Conservation (phyloP, 768 basidiomycete species). For the Macrocybe gigantea region DNA sequence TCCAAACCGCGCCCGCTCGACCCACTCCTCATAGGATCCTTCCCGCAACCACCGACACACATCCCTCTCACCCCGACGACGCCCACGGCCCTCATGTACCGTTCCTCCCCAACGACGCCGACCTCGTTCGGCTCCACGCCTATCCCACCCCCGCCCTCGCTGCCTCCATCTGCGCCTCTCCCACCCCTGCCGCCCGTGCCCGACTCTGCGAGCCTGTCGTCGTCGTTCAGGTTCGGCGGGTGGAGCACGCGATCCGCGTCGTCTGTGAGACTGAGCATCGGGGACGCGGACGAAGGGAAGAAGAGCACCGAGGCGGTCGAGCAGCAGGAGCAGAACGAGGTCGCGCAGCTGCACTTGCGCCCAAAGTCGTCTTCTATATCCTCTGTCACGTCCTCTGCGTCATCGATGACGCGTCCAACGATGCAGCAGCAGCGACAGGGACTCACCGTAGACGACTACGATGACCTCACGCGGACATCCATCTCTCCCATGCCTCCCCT, state of each 20-base stretch:
- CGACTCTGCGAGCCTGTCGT: conserved; percentile 51
- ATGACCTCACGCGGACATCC: conserved; percentile 14
- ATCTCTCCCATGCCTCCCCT: not conserved
- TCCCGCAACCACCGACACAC: conserved; percentile 5
- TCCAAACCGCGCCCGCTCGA: not conserved
- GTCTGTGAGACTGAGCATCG: conserved; percentile 1
- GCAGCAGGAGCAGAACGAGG: too few species aligned
- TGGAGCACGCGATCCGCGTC: conserved; percentile 6
- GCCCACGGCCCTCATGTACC: conserved; percentile 29
- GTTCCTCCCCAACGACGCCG: conserved; percentile 19
- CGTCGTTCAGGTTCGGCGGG: conserved; percentile 21
- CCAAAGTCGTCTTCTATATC: too few species aligned
- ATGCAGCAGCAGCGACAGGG: not conserved
- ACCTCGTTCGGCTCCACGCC: conserved; percentile 27
- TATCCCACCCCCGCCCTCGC: conserved; percentile 52
- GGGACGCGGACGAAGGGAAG: not conserved
- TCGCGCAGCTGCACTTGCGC: too few species aligned
- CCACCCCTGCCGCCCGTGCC: conserved; percentile 69
- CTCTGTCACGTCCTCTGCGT: too few species aligned
- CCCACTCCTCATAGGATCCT: conserved; percentile 5
- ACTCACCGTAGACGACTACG: conserved; percentile 17
- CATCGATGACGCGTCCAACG: too few species aligned
- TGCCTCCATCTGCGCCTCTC: conserved; percentile 51
- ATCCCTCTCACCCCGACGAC: conserved; percentile 27
- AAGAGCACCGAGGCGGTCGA: too few species aligned